Evolutionary conservation across 768 basidiomycete genomes (phyloP).

Genomic region (Pleurotus sapidus): DNA sequence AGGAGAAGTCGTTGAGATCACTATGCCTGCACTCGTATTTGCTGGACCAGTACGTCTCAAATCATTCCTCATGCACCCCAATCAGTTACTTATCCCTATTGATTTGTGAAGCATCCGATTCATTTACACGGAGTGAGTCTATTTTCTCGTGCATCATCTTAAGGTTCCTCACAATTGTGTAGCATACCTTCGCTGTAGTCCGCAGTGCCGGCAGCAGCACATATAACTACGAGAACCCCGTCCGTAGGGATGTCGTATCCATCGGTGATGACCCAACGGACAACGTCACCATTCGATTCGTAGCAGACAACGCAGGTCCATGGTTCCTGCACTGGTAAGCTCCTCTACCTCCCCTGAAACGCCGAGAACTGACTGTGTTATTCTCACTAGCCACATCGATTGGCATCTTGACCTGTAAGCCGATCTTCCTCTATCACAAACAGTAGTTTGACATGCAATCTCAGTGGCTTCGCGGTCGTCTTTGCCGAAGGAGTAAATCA

Average conservation of each 20-base stretch:
- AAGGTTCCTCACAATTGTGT: slow-evolving; percentile 12
- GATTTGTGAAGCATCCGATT: slow-evolving; percentile 35
- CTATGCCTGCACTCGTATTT: not conserved
- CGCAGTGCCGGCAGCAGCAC: slow-evolving; percentile 33
- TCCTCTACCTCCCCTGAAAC: not conserved
- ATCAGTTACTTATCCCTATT: not conserved
- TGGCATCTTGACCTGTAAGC: slow-evolving; percentile 39
- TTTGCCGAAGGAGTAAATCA: slow-evolving; percentile 27
- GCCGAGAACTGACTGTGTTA: not conserved
- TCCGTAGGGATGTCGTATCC: slow-evolving; percentile 47
- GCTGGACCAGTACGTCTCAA: not conserved
- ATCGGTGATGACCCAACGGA: slow-evolving; percentile 23
- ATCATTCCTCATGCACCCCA: not conserved
- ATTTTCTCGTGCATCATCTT: not conserved
- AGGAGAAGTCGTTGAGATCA: slow-evolving; percentile 1
- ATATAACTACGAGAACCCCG: slow-evolving; percentile 52
- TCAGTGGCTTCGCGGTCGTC: slow-evolving; percentile 31
- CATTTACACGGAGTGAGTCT: slow-evolving; percentile 44
- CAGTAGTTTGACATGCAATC: not conserved
- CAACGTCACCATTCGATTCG: slow-evolving; percentile 57
- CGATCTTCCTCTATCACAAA: not conserved
- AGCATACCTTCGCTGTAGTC: slow-evolving; percentile 40
- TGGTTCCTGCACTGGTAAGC: slow-evolving; percentile 49
- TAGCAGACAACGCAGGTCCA: slow-evolving; percentile 66
- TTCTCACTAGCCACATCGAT: slow-evolving; percentile 31